These are phyloP conservation scores for Nannochloropsis gaditana DNA, from an alignment of 108 stramenopile species.

Conservation along the genomic window DNA sequence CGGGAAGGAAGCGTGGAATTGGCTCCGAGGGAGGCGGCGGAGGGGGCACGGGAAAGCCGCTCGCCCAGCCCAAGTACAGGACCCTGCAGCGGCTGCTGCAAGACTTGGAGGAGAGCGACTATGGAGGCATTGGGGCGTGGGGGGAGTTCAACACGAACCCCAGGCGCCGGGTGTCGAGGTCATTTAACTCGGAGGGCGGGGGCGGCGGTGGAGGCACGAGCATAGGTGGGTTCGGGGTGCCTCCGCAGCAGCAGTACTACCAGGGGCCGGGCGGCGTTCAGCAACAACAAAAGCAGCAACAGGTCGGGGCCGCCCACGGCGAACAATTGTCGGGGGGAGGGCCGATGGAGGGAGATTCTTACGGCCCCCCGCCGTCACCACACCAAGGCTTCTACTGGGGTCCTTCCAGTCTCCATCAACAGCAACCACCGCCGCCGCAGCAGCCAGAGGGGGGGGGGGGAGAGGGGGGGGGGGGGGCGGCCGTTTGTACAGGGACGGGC, in stretches of 20 bases:
- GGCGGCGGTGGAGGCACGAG: background rate
- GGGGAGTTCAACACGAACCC: background rate
- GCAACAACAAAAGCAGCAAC: slow-evolving; percentile 8
- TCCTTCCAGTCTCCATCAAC: background rate
- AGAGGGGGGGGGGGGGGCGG: too few species aligned
- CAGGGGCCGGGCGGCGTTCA: background rate
- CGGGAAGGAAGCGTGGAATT: too few species aligned
- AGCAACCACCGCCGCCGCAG: background rate
- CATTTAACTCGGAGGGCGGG: background rate
- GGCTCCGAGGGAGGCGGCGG: background rate
- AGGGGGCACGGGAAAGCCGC: background rate
- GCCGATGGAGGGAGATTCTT: background rate
- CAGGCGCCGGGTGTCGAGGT: background rate
- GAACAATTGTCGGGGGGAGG: background rate
- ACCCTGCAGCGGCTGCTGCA: slow-evolving; percentile 4
- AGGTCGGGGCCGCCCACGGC: background rate
- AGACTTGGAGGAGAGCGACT: slow-evolving; percentile 14
- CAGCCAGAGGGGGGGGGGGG: background rate
- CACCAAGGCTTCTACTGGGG: background rate
- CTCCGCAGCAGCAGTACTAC: background rate
- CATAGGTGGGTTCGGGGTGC: background rate
- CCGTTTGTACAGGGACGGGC: slow-evolving; percentile 7
- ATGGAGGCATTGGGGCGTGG: background rate
- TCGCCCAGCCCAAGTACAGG: background rate
- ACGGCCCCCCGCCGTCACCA: background rate